Evolutionary conservation across 1,284 basidiomycete genomes (phyloP).

Genomic region (Cutaneotrichosporon sp.): DNA sequence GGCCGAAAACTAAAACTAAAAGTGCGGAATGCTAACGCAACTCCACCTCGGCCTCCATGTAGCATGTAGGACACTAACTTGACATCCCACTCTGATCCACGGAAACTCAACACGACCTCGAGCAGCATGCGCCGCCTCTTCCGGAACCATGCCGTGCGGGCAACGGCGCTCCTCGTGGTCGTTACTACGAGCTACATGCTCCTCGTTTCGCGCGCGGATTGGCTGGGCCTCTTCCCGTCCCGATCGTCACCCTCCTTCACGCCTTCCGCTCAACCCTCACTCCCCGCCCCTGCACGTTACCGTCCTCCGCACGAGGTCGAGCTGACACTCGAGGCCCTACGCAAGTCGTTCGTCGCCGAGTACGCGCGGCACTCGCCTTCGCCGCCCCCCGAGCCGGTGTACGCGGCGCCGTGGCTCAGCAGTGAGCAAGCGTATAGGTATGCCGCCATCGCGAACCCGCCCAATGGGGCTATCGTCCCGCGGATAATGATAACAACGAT

Average conservation of each 20-base stretch:
- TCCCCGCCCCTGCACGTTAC: neutral
- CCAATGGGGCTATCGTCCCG: constrained; percentile 33
- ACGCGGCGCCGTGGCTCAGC: constrained; percentile 37
- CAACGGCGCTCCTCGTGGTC: constrained; percentile 5
- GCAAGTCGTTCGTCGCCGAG: constrained; percentile 17
- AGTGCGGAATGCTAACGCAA: neutral
- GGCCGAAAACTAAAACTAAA: neutral
- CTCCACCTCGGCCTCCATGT: too few species aligned
- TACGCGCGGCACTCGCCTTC: constrained; percentile 16
- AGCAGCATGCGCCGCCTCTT: neutral
- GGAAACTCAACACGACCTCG: neutral
- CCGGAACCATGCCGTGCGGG: neutral
- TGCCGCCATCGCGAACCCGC: constrained; percentile 24
- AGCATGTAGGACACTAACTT: neutral
- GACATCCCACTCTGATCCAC: neutral
- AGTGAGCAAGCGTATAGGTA: constrained; percentile 41
- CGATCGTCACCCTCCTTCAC: neutral
- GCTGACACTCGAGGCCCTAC: constrained; percentile 18
- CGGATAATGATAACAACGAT: constrained; percentile 47
- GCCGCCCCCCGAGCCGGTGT: constrained; percentile 30
- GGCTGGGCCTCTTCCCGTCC: constrained; percentile 10
- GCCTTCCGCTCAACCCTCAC: neutral
- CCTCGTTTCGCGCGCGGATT: constrained; percentile 4
- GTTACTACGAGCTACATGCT: neutral
- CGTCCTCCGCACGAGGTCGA: constrained; percentile 1